A percentile compares a stretch with the other conserved stretches of the same genome.
Evolutionary conservation across 306 rosid species (phyloP).

Genomic region (Lotus japonicus): DNA sequence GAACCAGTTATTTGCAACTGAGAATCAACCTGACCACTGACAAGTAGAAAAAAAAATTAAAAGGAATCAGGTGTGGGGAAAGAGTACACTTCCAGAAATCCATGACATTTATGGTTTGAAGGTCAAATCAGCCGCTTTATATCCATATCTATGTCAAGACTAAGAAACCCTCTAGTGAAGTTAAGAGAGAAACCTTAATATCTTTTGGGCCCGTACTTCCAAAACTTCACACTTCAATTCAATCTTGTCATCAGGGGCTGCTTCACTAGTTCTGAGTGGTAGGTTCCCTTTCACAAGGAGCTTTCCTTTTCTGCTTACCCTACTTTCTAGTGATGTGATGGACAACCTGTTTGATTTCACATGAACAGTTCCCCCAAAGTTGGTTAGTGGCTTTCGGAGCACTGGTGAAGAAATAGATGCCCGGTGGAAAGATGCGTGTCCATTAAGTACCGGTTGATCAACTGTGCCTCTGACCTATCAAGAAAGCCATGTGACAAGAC

Average conservation of each 20-base stretch:
- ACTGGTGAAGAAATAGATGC: slow-evolving; percentile 91
- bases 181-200: slow-evolving; percentile 50
- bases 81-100: not conserved
- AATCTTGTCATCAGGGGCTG: slow-evolving; percentile 74
- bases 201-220: slow-evolving; percentile 84
- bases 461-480: slow-evolving; percentile 84
- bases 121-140: not conserved
- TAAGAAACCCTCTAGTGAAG: slow-evolving; percentile 13
- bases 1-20: slow-evolving; percentile 95
- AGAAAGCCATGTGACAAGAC: slow-evolving; percentile 15
- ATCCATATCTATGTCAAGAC: slow-evolving; percentile 2
- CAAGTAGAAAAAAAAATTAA: slow-evolving; percentile 12
- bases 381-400: slow-evolving; percentile 79
- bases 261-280: slow-evolving; percentile 91
- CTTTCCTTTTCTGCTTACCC: slow-evolving; percentile 90
- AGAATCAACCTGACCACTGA: slow-evolving; percentile 95
- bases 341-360: slow-evolving; percentile 89
- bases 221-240: slow-evolving; percentile 85
- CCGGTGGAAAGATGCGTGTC: slow-evolving; percentile 86
- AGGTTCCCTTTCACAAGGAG: slow-evolving; percentile 82
- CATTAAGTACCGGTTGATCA: slow-evolving; percentile 84
- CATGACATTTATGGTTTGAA: not conserved
- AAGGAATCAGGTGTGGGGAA: not conserved
- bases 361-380: slow-evolving; percentile 80
- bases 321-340: slow-evolving; percentile 81